Percentiles rank a stretch among this genome's conserved stretches.
Evolutionary conservation across 768 basidiomycete genomes (phyloP).

Genomic region (Chalciporus chontae): DNA sequence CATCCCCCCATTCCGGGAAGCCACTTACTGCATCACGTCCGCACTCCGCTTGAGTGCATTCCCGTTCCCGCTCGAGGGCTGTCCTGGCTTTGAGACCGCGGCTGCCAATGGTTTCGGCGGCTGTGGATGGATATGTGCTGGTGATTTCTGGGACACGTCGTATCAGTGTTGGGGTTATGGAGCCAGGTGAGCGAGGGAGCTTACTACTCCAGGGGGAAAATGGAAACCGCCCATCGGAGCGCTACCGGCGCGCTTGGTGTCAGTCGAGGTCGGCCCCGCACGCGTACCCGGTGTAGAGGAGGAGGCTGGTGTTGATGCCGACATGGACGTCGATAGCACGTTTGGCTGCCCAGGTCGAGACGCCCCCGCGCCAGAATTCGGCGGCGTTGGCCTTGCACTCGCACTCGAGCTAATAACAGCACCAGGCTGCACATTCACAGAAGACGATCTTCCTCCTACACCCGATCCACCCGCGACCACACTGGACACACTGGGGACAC

Average conservation of each 20-base stretch:
- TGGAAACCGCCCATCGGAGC: constrained; percentile 48
- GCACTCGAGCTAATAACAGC: too few species aligned
- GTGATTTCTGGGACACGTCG: constrained; percentile 10
- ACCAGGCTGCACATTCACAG: too few species aligned
- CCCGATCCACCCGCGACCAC: background rate
- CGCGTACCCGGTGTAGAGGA: background rate
- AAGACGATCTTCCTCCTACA: too few species aligned
- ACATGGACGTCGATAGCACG: background rate
- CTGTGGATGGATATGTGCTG: background rate
- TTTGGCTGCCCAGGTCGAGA: background rate
- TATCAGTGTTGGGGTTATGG: background rate
- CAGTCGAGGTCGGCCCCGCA: background rate
- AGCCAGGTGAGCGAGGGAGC: constrained; percentile 8
- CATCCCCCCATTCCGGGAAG: background rate
- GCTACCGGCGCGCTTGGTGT: background rate
- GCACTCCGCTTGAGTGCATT: constrained; percentile 32
- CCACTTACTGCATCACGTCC: constrained; percentile 32
- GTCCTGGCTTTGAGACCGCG: background rate
- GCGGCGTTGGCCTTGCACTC: background rate
- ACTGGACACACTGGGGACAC: background rate
- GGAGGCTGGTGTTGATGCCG: constrained; percentile 1
- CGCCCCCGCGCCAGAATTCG: background rate
- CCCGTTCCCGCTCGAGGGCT: background rate
- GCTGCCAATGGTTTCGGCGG: background rate
- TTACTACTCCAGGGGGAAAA: constrained; percentile 45